These are phyloP conservation scores for Teunomyces cretensis DNA, from an alignment of 805 yeast genomes.

Conservation along the genomic window DNA sequence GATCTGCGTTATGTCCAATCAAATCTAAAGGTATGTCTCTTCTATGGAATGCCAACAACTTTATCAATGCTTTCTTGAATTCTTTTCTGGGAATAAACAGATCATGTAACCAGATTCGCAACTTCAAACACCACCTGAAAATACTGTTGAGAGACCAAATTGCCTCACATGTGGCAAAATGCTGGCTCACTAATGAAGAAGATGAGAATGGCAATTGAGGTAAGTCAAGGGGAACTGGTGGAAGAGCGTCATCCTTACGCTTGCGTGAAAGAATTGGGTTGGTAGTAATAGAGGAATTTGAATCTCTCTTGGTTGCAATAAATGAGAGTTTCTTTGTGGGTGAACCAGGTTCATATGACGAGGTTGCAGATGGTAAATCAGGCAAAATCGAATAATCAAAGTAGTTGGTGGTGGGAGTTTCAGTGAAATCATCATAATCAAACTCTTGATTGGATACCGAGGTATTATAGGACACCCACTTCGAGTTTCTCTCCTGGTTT, in stretches of 20 bases:
- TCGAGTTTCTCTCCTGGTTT: constrained; percentile 2
- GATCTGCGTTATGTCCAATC: constrained; percentile 51
- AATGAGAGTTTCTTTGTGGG: constrained; percentile 4
- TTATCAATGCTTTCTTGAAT: constrained; percentile 52
- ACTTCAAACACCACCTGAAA: constrained; percentile 54
- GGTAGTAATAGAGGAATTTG: not conserved
- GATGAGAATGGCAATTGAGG: constrained; percentile 62
- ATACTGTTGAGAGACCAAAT: constrained; percentile 50
- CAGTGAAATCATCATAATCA: constrained; percentile 7
- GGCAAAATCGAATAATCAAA: constrained; percentile 39
- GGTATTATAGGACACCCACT: constrained; percentile 5
- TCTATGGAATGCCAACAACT: constrained; percentile 50
- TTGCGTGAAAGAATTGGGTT: constrained; percentile 6
- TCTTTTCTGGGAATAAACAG: constrained; percentile 49
- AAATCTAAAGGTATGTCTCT: constrained; percentile 50
- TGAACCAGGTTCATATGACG: constrained; percentile 4
- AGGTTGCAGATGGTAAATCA: constrained; percentile 23
- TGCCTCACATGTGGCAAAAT: constrained; percentile 46
- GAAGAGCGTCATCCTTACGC: constrained; percentile 27
- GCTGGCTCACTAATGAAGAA: constrained; percentile 46
- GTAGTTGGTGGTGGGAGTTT: constrained; percentile 23
- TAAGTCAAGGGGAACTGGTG: constrained; percentile 46
- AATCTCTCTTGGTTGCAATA: not conserved
- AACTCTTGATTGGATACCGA: constrained; percentile 8
- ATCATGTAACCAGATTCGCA: constrained; percentile 54